These are phyloP conservation scores for Aspergillus aculeatinus DNA, from an alignment of 2,329 filamentous ascomycete species.

Conservation along the genomic window DNA sequence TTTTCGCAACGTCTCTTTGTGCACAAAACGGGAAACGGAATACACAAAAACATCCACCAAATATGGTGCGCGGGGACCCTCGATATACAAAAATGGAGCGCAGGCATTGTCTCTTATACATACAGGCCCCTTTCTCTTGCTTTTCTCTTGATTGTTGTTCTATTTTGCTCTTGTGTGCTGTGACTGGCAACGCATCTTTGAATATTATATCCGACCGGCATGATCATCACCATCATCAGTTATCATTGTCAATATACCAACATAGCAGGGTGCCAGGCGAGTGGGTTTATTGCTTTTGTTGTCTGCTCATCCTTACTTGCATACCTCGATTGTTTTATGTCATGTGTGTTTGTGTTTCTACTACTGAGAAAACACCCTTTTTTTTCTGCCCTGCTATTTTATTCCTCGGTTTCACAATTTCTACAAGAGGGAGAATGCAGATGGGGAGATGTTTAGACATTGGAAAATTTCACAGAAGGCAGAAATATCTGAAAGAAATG, in stretches of 20 bases:
- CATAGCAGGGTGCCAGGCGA: conserved; percentile 32
- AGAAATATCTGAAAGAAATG: not conserved
- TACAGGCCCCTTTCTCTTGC: conserved; percentile 1
- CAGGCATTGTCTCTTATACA: not conserved
- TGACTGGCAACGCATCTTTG: conserved; percentile 19
- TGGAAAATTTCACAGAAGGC: not conserved
- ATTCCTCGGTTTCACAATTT: not conserved
- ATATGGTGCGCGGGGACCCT: not conserved
- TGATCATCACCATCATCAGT: conserved; percentile 16
- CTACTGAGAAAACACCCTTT: conserved; percentile 3
- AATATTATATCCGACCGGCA: conserved; percentile 22
- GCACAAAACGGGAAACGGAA: conserved; percentile 8
- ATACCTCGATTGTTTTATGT: conserved; percentile 1
- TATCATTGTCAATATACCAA: conserved; percentile 28
- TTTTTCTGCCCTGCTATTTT: not conserved
- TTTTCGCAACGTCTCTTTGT: not conserved
- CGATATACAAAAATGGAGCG: conserved; percentile 4
- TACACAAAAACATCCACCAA: conserved; percentile 6
- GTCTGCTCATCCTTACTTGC: conserved; percentile 8
- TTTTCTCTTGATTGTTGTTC: conserved; percentile 14
- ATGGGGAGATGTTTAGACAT: not conserved
- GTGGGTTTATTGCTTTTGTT: conserved; percentile 18
- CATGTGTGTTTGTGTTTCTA: conserved; percentile 12
- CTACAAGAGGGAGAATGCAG: not conserved
- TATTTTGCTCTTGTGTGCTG: conserved; percentile 5